Evolutionary conservation across 2,329 filamentous ascomycete genomes (phyloP).

Genomic region (Fusarium cicatricum): DNA sequence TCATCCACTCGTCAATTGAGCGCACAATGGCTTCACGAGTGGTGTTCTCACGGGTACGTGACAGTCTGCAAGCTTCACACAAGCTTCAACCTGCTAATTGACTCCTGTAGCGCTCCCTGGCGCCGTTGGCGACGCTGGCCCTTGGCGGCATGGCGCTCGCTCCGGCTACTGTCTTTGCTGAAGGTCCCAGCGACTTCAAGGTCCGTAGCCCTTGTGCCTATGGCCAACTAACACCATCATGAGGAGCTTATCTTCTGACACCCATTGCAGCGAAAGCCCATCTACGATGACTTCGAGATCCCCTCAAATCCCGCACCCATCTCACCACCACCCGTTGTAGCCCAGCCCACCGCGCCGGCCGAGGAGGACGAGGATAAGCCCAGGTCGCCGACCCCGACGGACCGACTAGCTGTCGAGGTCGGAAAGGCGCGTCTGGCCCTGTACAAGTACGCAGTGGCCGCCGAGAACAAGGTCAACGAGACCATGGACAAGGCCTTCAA

Average conservation of each 20-base stretch:
- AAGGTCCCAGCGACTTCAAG: conserved; percentile 54
- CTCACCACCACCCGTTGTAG: conserved; percentile 42
- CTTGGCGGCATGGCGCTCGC: conserved; percentile 58
- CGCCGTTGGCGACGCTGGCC: conserved; percentile 62
- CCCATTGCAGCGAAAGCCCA: conserved; percentile 66
- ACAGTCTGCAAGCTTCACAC: conserved; percentile 2
- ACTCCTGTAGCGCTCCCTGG: conserved; percentile 56
- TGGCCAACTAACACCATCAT: background rate
- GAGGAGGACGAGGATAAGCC: conserved; percentile 46
- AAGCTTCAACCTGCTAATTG: conserved; percentile 42
- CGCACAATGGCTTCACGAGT: conserved; percentile 67
- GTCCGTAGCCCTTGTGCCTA: conserved; percentile 31
- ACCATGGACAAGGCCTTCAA: conserved; percentile 82
- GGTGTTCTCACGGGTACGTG: conserved; percentile 63
- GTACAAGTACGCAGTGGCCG: conserved; percentile 75
- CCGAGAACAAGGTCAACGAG: conserved; percentile 85
- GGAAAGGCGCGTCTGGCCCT: conserved; percentile 81
- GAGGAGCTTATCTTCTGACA: conserved; percentile 8
- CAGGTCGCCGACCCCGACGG: conserved; percentile 79
- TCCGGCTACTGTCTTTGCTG: conserved; percentile 60
- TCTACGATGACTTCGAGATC: conserved; percentile 77
- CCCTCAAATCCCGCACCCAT: conserved; percentile 47
- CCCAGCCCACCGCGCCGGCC: conserved; percentile 44
- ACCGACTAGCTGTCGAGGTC: conserved; percentile 85
- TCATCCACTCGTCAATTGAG: conserved; percentile 54